phyloP scores from a whole-genome alignment of 2,329 filamentous ascomycete genomes.

The Plectosphaerella plurivora region DNA sequence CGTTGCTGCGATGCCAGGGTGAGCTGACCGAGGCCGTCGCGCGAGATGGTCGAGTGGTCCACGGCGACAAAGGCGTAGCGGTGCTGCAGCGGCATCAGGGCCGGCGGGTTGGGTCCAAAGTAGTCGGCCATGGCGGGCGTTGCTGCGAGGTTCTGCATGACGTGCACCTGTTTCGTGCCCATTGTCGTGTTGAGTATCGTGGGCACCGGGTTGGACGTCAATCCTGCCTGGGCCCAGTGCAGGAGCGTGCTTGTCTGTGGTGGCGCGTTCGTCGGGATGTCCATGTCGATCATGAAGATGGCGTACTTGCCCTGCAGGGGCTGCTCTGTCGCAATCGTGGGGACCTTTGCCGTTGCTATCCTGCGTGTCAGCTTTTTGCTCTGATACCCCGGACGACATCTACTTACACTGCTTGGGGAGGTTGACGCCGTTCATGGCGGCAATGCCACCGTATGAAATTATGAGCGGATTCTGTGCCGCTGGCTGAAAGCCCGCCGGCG shows the following conservation, averaged over 20 bases:
- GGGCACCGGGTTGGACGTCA: constrained; percentile 20
- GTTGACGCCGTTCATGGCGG: constrained; percentile 31
- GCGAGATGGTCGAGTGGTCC: constrained; percentile 25
- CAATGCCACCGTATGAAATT: constrained; percentile 31
- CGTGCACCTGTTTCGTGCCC: constrained; percentile 19
- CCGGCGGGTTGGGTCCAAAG: constrained; percentile 32
- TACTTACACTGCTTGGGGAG: constrained; percentile 30
- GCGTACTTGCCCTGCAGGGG: constrained; percentile 25
- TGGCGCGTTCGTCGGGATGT: constrained; percentile 33
- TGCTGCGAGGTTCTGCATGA: constrained; percentile 25
- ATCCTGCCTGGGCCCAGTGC: constrained; percentile 41
- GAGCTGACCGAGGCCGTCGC: constrained; percentile 19
- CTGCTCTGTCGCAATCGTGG: constrained; percentile 11
- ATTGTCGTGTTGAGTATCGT: constrained; percentile 20
- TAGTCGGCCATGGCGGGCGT: constrained; percentile 23
- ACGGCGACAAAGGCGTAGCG: constrained; percentile 34
- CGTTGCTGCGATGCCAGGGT: constrained; percentile 21
- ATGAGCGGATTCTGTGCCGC: constrained; percentile 29
- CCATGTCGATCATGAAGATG: constrained; percentile 37
- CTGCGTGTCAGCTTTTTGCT: neutral
- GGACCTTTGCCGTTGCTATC: constrained; percentile 7
- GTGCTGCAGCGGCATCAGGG: constrained; percentile 30
- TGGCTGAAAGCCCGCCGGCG: constrained; percentile 36
- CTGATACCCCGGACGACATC: too few relatives aligned
- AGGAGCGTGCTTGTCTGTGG: constrained; percentile 35